Conservation (phyloP, 768 basidiomycete genomes). For the Pleurotus pulmonarius region DNA sequence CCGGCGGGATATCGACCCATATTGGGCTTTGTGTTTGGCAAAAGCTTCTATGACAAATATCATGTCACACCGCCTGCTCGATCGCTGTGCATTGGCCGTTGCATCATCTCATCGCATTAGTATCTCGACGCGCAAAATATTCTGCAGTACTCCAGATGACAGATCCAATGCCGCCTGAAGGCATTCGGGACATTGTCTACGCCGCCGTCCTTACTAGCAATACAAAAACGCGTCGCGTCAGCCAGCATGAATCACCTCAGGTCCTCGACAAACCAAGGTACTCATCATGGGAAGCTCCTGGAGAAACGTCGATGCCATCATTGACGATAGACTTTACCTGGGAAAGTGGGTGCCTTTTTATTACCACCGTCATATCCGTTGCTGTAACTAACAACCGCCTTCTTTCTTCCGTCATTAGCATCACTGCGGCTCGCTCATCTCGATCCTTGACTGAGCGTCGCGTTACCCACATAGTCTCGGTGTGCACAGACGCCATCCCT, state of each 20-base stretch:
- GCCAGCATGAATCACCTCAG: slow-evolving; percentile 8
- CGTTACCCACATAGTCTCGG: slow-evolving; percentile 78
- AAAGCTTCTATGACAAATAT: background rate
- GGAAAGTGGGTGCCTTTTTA: slow-evolving; percentile 59
- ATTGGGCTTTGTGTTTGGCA: background rate
- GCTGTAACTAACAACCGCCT: slow-evolving; percentile 13
- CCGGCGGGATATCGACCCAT: slow-evolving; percentile 4
- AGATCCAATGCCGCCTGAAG: slow-evolving; percentile 10
- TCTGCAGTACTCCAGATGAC: slow-evolving; percentile 4
- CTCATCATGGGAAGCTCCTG: slow-evolving; percentile 40
- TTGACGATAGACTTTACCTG: slow-evolving; percentile 62
- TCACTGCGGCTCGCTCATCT: slow-evolving; percentile 67
- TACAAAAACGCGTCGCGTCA: slow-evolving; percentile 14
- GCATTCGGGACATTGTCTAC: slow-evolving; percentile 6
- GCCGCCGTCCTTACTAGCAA: slow-evolving; percentile 11
- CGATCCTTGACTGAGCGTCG: slow-evolving; percentile 69
- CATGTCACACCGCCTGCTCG: background rate
- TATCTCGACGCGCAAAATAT: background rate
- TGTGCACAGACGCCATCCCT: slow-evolving; percentile 69
- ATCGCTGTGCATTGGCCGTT: background rate
- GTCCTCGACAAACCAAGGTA: slow-evolving; percentile 14
- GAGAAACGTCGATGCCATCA: slow-evolving; percentile 67
- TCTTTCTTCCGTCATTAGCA: slow-evolving; percentile 33
- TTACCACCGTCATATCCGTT: slow-evolving; percentile 11
- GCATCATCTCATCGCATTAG: background rate